Evolutionary conservation across 1,284 basidiomycete species (phyloP).

Genomic region (Agroathelia rolfsii): DNA sequence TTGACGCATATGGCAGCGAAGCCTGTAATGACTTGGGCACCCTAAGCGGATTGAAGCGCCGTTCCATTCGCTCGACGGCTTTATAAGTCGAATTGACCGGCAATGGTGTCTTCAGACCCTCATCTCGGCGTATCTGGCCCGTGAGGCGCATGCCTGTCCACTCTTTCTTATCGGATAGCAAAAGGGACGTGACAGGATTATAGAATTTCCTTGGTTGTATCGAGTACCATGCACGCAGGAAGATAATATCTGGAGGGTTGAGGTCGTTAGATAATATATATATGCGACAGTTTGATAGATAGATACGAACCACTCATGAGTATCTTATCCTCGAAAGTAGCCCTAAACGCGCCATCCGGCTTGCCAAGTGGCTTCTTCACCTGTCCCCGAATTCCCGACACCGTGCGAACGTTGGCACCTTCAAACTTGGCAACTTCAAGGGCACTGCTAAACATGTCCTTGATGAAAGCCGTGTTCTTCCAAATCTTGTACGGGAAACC

Average conservation of each 20-base stretch:
- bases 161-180: conserved; percentile 67
- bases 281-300: neutral
- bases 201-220: conserved; percentile 94
- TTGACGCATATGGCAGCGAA: conserved; percentile 83
- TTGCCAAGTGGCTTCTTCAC: conserved; percentile 93
- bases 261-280: conserved; percentile 6
- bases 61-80: conserved; percentile 64
- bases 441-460: conserved; percentile 92
- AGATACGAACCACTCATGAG: conserved; percentile 77
- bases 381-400: conserved; percentile 93
- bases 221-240: conserved; percentile 95
- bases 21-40: conserved; percentile 87
- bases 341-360: conserved; percentile 91
- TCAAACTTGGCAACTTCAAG: conserved; percentile 98
- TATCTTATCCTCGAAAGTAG: conserved; percentile 97
- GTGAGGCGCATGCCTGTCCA: conserved; percentile 96
- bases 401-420: conserved; percentile 91
- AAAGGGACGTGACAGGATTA: conserved; percentile 90
- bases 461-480: conserved; percentile 98
- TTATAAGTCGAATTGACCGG: conserved; percentile 87
- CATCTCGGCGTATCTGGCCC: conserved; percentile 81
- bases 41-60: conserved; percentile 88
- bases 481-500: conserved; percentile 94
- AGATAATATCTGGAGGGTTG: conserved; percentile 78
- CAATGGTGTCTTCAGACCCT: conserved; percentile 76